Conservation (phyloP, 129 eudicot genomes). For the Lactuca saligna region DNA sequence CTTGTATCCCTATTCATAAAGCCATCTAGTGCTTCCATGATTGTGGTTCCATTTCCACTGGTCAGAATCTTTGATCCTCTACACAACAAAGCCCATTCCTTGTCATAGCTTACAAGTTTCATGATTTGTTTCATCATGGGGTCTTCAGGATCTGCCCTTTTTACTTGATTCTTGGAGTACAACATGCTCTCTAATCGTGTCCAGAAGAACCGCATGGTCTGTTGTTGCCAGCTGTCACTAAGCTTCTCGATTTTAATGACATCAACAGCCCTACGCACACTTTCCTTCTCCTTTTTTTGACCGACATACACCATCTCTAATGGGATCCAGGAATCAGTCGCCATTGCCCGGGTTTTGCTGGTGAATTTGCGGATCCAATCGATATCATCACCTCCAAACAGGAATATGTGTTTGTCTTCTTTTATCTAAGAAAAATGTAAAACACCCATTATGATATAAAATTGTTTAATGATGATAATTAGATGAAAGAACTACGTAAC, state of each 20-base stretch:
- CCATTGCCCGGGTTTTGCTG: constrained; percentile 40
- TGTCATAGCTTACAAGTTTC: constrained; percentile 70
- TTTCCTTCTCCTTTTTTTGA: constrained; percentile 48
- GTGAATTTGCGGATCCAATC: constrained; percentile 68
- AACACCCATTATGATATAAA: no score
- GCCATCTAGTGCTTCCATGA: constrained; percentile 40
- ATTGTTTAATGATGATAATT: no score
- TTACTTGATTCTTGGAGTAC: constrained; percentile 66
- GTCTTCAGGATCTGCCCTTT: constrained; percentile 51
- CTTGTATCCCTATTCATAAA: constrained; percentile 48
- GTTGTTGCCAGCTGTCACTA: constrained; percentile 57
- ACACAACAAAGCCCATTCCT: constrained; percentile 75
- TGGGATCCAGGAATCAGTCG: constrained; percentile 41
- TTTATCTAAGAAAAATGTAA: constrained; percentile 26
- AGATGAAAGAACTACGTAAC: neutral
- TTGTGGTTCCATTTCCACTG: constrained; percentile 42
- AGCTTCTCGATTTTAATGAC: constrained; percentile 49
- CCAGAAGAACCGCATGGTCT: constrained; percentile 60
- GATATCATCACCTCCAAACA: constrained; percentile 70
- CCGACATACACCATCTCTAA: constrained; percentile 69
- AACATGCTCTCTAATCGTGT: constrained; percentile 74
- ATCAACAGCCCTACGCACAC: constrained; percentile 37
- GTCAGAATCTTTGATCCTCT: constrained; percentile 54
- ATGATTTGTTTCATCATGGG: constrained; percentile 64
- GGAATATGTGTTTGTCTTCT: constrained; percentile 43